Evolutionary conservation across 2,329 filamentous ascomycete species (phyloP), one percentile per base, ranked within the genome.

Genomic region (Cryphonectria japonica): DNA sequence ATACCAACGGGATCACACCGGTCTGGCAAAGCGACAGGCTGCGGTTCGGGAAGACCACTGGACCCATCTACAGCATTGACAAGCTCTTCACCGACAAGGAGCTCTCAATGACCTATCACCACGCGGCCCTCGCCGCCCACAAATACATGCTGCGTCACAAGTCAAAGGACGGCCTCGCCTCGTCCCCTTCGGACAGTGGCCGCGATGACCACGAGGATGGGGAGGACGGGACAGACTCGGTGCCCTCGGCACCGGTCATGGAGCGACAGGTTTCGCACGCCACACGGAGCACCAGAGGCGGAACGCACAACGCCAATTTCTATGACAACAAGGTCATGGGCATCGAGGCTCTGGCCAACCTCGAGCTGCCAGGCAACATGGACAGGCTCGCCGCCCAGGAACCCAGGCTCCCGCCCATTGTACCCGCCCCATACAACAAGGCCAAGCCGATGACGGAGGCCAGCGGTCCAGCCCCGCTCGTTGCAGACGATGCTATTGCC

Each of bases 11-110:
- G 75, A 89, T 85, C 41, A 91, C 89, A 1, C 84, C 88, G 8
- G 81, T 91, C 34, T 91, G 89, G 88, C 87, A 88, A 76, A 87
- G 84, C 66, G 89, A 91, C 75, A 86, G 88, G 76, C 81, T 88
- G 67, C 83, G 85, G 74, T 81, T 82, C 70, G 81, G 86, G 70
- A 87, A 87, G 77, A 85, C 89, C 75, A 85, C 87, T 29, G 89
- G 87, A 11, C 85, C 88, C 0, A 80, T 89, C 1, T 91, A 90
- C 78, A 91, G 87, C 77, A 87, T 92, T 71, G 89, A 92, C 75
- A 91, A 91, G 81, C 85, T 92, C 52, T 92, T 92, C 66, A 92
- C 89, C 0, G 90, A 92, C 75, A 91, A 90, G 79, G 90, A 92
- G 80, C 83, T 92, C 41, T 85, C 87, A 5, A 85, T 92, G 82